Evolutionary conservation across 495 filamentous ascomycete species (phyloP).

Genomic region (Aspergillus wentii): DNA sequence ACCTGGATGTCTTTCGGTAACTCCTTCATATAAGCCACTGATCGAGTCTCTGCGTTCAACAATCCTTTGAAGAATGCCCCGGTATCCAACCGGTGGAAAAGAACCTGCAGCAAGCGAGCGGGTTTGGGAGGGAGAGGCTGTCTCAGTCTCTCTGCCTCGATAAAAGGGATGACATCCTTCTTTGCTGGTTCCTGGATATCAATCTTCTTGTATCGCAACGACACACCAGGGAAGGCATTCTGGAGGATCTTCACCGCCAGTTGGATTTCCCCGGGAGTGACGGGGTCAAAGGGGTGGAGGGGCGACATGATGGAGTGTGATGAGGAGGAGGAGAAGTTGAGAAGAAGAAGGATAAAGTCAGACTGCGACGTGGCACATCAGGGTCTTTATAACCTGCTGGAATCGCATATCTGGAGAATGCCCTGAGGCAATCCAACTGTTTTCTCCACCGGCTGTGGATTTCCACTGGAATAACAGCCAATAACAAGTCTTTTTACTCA

Average conservation of each 20-base stretch:
- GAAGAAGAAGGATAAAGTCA: slow-evolving; percentile 2
- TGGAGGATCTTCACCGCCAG: slow-evolving; percentile 33
- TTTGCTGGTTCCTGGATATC: slow-evolving; percentile 36
- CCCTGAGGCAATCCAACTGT: no score
- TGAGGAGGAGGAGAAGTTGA: slow-evolving; percentile 1
- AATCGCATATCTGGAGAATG: no score
- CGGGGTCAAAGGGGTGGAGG: slow-evolving; percentile 36
- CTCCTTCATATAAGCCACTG: slow-evolving; percentile 31
- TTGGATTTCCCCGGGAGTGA: slow-evolving; percentile 35
- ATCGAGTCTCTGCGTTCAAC: slow-evolving; percentile 27
- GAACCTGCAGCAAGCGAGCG: slow-evolving; percentile 32
- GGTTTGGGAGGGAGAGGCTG: slow-evolving; percentile 27
- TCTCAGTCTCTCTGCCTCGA: slow-evolving; percentile 32
- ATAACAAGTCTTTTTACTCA: no score
- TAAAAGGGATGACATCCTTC: slow-evolving; percentile 32
- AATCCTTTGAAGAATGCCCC: slow-evolving; percentile 35
- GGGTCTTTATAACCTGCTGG: no score
- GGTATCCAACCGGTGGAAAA: slow-evolving; percentile 34
- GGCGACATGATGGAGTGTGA: slow-evolving; percentile 1
- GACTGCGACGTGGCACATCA: no score
- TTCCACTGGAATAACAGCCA: no score
- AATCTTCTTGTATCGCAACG: slow-evolving; percentile 35
- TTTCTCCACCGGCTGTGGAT: no score
- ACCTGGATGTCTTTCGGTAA: slow-evolving; percentile 36
- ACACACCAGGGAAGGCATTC: slow-evolving; percentile 27